Conservation (phyloP, 257 asterid species). For the Vinca minor region DNA sequence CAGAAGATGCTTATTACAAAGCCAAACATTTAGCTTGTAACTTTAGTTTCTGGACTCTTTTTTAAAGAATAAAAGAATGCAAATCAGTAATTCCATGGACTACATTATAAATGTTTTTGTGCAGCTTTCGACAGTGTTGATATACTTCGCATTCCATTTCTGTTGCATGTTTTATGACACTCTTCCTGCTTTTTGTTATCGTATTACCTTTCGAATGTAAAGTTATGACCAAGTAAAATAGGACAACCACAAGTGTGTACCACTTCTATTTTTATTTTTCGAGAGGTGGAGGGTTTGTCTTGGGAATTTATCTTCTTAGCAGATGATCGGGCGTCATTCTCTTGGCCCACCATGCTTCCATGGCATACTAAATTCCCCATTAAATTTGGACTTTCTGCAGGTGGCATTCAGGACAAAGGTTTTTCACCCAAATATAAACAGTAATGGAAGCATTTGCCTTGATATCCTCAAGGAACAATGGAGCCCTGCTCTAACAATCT, state of each 20-base stretch:
- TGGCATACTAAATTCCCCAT: neutral
- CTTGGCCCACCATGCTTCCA: neutral
- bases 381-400: conserved; percentile 17
- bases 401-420: conserved; percentile 41
- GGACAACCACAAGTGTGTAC: neutral
- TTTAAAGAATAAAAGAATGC: neutral
- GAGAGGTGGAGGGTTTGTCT: neutral
- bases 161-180: no score
- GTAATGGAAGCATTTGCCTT: conserved; percentile 39
- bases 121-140: neutral
- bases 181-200: neutral
- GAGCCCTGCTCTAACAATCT: conserved; percentile 44
- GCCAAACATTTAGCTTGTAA: neutral
- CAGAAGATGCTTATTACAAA: neutral
- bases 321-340: neutral
- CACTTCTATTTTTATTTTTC: no score
- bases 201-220: no score
- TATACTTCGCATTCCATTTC: no score
- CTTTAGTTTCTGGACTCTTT: neutral
- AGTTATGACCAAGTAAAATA: neutral
- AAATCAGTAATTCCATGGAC: neutral
- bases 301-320: neutral
- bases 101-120: neutral
- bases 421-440: conserved; percentile 38
- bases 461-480: conserved; percentile 40